These are phyloP conservation scores for Fragaria vesca DNA, from an alignment of 306 rosid genomes.

Conservation along the genomic window DNA sequence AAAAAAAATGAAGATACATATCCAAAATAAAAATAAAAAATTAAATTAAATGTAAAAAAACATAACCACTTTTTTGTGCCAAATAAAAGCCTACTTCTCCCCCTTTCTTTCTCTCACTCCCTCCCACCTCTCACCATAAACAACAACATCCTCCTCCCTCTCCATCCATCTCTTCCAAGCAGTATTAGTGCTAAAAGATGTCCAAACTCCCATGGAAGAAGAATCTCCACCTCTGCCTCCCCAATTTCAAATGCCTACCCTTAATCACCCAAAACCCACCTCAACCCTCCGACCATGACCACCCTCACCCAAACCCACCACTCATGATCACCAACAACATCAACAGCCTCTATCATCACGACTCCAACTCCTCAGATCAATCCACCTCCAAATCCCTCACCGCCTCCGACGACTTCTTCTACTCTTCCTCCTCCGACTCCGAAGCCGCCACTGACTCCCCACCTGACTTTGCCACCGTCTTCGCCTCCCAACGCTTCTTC, in stretches of 20 bases:
- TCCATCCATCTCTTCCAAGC: not conserved
- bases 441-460: conserved; percentile 30
- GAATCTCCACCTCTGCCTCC: conserved; percentile 62
- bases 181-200: conserved; percentile 24
- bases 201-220: conserved; percentile 53
- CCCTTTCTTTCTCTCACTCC: conserved; percentile 12
- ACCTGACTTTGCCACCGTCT: conserved; percentile 66
- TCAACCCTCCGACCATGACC: conserved; percentile 28
- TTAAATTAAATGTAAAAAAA: not conserved
- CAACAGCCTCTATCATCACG: conserved; percentile 5
- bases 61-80: not conserved
- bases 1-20: not conserved
- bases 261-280: conserved; percentile 23
- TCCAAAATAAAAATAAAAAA: too few relatives aligned
- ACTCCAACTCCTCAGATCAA: conserved; percentile 19
- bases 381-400: conserved; percentile 35
- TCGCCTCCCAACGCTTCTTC: conserved; percentile 80
- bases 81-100: conserved; percentile 13
- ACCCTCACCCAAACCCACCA: conserved; percentile 11
- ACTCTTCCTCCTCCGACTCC: conserved; percentile 31
- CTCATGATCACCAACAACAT: conserved; percentile 22
- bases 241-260: conserved; percentile 60
- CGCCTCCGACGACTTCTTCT: conserved; percentile 27
- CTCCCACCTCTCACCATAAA: conserved; percentile 2
- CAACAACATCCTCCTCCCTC: not conserved